A percentile compares a stretch with the other conserved stretches of the same genome.
Conservation (phyloP, 2,329 filamentous ascomycete species). For the Diaporthe sp. region DNA sequence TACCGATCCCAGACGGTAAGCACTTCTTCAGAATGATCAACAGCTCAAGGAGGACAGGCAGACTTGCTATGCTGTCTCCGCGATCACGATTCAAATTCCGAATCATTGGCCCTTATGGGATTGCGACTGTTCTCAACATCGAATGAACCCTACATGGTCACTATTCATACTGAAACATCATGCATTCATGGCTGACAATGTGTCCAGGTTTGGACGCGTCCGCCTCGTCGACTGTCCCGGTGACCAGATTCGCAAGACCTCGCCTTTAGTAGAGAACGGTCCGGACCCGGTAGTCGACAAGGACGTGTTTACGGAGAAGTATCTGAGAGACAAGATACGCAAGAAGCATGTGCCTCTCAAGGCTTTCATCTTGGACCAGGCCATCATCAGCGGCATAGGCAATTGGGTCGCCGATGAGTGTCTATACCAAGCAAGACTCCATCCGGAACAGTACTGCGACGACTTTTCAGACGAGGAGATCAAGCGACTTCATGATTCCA, state of each 20-base stretch:
- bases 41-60: too few species aligned
- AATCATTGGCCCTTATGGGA: background rate
- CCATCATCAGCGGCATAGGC: slow-evolving; percentile 90
- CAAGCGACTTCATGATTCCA: slow-evolving; percentile 76
- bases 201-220: slow-evolving; percentile 74
- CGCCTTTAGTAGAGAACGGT: slow-evolving; percentile 90
- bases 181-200: background rate
- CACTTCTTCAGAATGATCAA: background rate
- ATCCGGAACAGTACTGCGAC: slow-evolving; percentile 94
- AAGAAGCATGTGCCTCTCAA: slow-evolving; percentile 90
- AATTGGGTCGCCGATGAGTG: slow-evolving; percentile 99
- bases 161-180: background rate
- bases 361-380: slow-evolving; percentile 88
- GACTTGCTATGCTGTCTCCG: background rate
- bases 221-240: slow-evolving; percentile 86
- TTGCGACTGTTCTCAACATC: background rate
- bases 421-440: slow-evolving; percentile 87
- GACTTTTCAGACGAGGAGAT: slow-evolving; percentile 82
- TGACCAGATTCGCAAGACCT: slow-evolving; percentile 79
- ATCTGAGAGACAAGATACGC: slow-evolving; percentile 78
- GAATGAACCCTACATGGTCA: background rate
- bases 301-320: slow-evolving; percentile 81
- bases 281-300: slow-evolving; percentile 92
- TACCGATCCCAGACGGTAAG: slow-evolving; percentile 79
- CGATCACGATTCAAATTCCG: background rate